phyloP scores from a whole-genome alignment of 2,329 filamentous ascomycete genomes.

The Venturiaceae sp. region DNA sequence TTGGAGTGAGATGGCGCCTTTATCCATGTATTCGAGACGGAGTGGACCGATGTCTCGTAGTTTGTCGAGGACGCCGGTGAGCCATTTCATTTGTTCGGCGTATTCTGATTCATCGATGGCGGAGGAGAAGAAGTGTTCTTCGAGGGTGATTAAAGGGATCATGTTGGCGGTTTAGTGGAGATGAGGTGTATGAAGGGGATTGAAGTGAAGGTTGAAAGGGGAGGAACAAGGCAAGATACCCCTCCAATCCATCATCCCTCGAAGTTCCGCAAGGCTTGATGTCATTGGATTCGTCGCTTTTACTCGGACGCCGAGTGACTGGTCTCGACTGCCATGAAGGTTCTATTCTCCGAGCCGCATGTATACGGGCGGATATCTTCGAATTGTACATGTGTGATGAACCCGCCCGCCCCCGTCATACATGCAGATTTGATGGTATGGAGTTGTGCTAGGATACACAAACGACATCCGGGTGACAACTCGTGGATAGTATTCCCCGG shows the following conservation, averaged over 20 bases:
- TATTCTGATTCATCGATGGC: constrained; percentile 12
- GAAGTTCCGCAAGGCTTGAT: not conserved
- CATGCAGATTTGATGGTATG: no score
- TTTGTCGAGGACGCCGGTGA: constrained; percentile 9
- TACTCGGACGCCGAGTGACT: not conserved
- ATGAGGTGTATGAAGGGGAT: no score
- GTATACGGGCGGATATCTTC: no score
- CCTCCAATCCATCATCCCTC: not conserved
- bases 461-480: no score
- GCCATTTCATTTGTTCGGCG: constrained; percentile 8
- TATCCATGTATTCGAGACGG: constrained; percentile 18
- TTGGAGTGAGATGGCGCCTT: constrained; percentile 16
- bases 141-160: constrained; percentile 26
- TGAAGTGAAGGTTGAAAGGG: not conserved
- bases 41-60: constrained; percentile 13
- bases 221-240: not conserved
- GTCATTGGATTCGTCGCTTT: not conserved
- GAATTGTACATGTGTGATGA: no score
- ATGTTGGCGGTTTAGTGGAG: not conserved
- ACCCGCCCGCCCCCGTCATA: no score
- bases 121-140: constrained; percentile 29
- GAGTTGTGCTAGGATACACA: no score
- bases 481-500: no score
- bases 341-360: no score
- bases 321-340: no score